Conservation (phyloP, 2,329 filamentous ascomycete species). For the Exutisphaerella laricina region DNA sequence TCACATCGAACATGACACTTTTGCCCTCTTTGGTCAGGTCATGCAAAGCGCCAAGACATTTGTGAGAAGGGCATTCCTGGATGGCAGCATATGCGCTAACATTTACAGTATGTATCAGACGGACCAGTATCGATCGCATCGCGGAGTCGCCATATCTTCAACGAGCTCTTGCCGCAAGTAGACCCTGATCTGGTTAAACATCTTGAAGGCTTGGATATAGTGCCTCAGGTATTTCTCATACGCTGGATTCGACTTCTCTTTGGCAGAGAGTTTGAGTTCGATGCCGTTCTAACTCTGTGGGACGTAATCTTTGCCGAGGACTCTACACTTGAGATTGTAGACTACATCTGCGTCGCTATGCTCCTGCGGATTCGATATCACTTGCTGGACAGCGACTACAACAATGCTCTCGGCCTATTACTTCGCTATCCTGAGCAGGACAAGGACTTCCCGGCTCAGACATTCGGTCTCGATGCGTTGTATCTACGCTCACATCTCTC, state of each 20-base stretch:
- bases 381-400: slow-evolving; percentile 80
- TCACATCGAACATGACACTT: slow-evolving; percentile 86
- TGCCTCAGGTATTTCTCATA: slow-evolving; percentile 98
- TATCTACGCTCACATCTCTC: slow-evolving; percentile 64
- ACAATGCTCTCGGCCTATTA: slow-evolving; percentile 71
- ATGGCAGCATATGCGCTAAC: slow-evolving; percentile 35
- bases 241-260: slow-evolving; percentile 94
- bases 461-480: slow-evolving; percentile 79
- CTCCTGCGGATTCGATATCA: slow-evolving; percentile 86
- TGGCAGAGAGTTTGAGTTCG: slow-evolving; percentile 85
- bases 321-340: slow-evolving; percentile 70
- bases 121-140: slow-evolving; percentile 62
- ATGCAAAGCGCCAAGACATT: slow-evolving; percentile 78
- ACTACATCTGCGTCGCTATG: slow-evolving; percentile 92
- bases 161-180: slow-evolving; percentile 67
- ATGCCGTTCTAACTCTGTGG: slow-evolving; percentile 79
- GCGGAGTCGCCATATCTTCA: slow-evolving; percentile 80
- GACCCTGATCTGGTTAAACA: slow-evolving; percentile 81
- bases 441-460: slow-evolving; percentile 42
- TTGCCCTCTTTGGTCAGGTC: slow-evolving; percentile 73
- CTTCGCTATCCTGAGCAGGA: slow-evolving; percentile 70
- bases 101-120: slow-evolving; percentile 39
- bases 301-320: slow-evolving; percentile 87
- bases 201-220: slow-evolving; percentile 73
- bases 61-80: slow-evolving; percentile 30